Conservation (phyloP, 23 red algal species). For the Gracilaria gracilis region DNA sequence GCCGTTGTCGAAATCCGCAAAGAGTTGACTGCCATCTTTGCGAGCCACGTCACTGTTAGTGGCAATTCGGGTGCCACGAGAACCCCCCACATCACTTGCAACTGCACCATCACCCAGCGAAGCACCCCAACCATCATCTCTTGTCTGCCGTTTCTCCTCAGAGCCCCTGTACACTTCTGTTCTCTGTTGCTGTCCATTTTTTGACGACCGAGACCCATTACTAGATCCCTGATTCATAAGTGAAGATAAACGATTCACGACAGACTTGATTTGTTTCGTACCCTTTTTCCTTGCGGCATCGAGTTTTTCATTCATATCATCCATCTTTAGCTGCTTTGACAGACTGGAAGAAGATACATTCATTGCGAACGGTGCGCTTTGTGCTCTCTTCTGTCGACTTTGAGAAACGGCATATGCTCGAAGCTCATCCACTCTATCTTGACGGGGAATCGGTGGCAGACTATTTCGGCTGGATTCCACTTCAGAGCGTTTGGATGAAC, state of each 20-base stretch:
- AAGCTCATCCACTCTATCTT: background rate
- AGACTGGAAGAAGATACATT: background rate
- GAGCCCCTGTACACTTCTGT: background rate
- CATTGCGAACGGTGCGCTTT: conserved; percentile 10
- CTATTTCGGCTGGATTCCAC: background rate
- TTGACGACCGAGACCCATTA: conserved; percentile 4
- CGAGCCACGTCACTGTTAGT: background rate
- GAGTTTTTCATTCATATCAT: conserved; percentile 64
- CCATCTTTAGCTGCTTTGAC: conserved; percentile 35
- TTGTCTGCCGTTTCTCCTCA: background rate
- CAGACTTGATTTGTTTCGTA: conserved; percentile 75
- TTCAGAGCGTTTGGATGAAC: background rate
- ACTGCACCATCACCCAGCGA: background rate
- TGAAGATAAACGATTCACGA: conserved; percentile 55
- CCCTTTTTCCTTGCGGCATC: conserved; percentile 66
- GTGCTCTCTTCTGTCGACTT: background rate
- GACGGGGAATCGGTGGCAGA: background rate
- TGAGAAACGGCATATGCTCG: background rate
- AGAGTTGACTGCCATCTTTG: background rate
- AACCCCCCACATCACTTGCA: background rate
- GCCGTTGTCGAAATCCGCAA: background rate
- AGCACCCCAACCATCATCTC: background rate
- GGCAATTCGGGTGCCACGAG: background rate
- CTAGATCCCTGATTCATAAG: conserved; percentile 37
- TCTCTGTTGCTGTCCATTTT: background rate